These are phyloP conservation scores for Alternaria sp. DNA, from an alignment of 2,329 filamentous ascomycete species.

Conservation along the genomic window DNA sequence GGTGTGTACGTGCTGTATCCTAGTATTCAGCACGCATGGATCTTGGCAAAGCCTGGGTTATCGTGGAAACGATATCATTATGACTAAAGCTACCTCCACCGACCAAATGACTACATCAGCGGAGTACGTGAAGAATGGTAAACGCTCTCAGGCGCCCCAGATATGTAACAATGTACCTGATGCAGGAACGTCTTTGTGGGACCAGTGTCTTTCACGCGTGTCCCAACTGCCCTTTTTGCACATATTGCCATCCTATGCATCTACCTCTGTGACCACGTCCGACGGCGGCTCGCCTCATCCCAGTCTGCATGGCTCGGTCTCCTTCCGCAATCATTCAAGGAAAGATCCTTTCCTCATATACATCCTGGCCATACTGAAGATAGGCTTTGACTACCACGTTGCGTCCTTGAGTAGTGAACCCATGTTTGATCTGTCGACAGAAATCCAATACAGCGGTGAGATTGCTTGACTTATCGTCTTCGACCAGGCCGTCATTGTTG, in stretches of 20 bases:
- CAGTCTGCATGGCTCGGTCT: background rate
- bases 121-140: background rate
- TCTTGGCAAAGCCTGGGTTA: background rate
- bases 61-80: background rate
- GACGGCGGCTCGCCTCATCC: background rate
- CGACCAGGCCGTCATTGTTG: background rate
- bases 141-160: background rate
- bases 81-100: background rate
- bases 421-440: background rate
- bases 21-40: background rate
- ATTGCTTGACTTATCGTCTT: background rate
- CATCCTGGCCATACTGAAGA: background rate
- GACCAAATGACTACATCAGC: background rate
- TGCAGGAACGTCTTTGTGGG: background rate
- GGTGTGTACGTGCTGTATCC: background rate
- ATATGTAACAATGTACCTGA: background rate
- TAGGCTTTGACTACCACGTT: background rate
- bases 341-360: background rate
- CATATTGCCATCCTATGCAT: background rate
- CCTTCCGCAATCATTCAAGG: background rate
- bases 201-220: background rate
- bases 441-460: background rate
- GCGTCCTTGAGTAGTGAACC: background rate
- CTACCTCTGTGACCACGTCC: slow-evolving; percentile 11
- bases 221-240: background rate